phyloP scores from a whole-genome alignment of 192 early-diverging fungal genomes.

The Mortierella alpina region DNA sequence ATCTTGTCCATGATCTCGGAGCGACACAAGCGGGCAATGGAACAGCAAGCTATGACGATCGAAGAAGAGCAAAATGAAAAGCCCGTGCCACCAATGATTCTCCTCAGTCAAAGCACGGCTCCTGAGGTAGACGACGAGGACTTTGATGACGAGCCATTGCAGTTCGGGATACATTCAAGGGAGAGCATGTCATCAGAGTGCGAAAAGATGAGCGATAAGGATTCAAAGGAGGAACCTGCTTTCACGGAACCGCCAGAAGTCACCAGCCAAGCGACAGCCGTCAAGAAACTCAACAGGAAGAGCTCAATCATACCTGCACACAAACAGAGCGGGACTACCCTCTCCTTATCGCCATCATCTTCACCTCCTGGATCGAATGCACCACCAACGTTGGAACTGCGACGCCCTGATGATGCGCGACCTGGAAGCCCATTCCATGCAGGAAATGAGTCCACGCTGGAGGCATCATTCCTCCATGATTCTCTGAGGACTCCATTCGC shows the following conservation, averaged over 20 bases:
- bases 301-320: conserved; percentile 1
- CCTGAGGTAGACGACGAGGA: conserved; percentile 10
- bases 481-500: too few relatives aligned
- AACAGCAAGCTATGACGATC: conserved; percentile 28
- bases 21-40: conserved; percentile 35
- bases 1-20: conserved; percentile 48
- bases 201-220: conserved; percentile 5
- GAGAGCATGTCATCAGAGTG: conserved; percentile 5
- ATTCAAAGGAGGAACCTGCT: neutral
- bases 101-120: conserved; percentile 46
- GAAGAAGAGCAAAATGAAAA: conserved; percentile 27
- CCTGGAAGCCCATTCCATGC: conserved; percentile 1
- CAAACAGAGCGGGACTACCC: conserved; percentile 2
- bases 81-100: conserved; percentile 46
- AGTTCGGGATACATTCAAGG: neutral
- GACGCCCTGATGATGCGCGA: neutral
- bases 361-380: neutral
- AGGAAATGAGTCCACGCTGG: neutral
- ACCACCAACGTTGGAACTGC: neutral
- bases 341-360: conserved; percentile 5
- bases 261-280: neutral
- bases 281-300: conserved; percentile 34
- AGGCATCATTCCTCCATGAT: neutral
- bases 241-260: neutral
- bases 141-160: neutral